Base-by-base conservation (phyloP, 2,329 filamentous ascomycete species). In the Penicillium sp. region DNA sequence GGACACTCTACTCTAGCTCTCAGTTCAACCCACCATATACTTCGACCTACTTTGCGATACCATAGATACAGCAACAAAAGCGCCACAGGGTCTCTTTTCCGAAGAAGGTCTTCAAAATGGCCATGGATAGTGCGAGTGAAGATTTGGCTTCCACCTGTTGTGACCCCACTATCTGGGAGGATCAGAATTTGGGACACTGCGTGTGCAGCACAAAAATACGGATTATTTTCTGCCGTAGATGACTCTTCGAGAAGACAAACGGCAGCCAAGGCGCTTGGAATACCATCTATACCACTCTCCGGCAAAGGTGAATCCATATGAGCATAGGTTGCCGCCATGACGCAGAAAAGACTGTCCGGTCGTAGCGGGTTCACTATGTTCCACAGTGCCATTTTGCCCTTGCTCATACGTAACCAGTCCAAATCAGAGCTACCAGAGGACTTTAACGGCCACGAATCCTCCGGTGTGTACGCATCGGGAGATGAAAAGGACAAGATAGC, bases 371-470 rank as follows among this genome's bases (percentile, higher is more conserved):
- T 74, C 14, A 50, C 35, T n/a, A 29, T 27, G 2, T 50, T 0
- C 33, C 37, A 43, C n/a, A 50, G 16, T 19, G 78, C 76, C 52
- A 75, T 78, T 69, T 88, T 87, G 0, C 83, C 82, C 13, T 82
- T 78, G 56, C 76, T 79, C 67, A 88, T 78, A 49, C 75, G 81
- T 2, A 88, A 66, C 86, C 85, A 89, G 63, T 83, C 77, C 1
- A 88, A 73, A 59, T 87, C 82, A 1, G 71, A 65, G 0, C 73
- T 57, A 0, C 72, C 72, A 0, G 74, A 67, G 2, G 71, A 60
- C 37, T 76, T 80, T 1, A 88, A 71, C 0, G 86, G 86, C 85
- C 85, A 89, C 2, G 81, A 76, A 54, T 82, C 68, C 49, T 79
- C 69, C 0, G 82, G 73, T 0, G 72, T 68, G 47, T 49, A 51